Percentiles rank a stretch among this genome's conserved stretches.
Evolutionary conservation across 345 rosid species (phyloP).

Genomic region (Brassica juncea): DNA sequence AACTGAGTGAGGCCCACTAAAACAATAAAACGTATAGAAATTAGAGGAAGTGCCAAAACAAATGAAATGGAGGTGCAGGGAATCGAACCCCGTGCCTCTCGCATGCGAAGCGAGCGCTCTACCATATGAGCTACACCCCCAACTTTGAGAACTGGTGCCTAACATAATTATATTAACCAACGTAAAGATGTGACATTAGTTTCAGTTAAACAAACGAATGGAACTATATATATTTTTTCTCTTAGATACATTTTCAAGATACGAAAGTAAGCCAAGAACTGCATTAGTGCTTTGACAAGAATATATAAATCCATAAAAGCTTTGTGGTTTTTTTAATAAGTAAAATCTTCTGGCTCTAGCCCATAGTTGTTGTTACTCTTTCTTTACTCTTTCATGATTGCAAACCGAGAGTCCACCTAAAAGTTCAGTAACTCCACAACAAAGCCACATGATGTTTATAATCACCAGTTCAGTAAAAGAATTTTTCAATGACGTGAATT

Average conservation of each 20-base stretch:
- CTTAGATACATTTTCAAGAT: neutral
- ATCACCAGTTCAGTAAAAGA: neutral
- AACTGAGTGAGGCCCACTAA: slow-evolving; percentile 7
- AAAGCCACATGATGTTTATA: neutral
- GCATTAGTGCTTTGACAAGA: neutral
- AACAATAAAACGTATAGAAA: neutral
- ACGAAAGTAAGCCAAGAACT: slow-evolving; percentile 2
- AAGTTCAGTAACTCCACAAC: neutral
- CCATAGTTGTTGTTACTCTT: slow-evolving; percentile 58
- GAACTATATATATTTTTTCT: neutral
- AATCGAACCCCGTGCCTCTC: slow-evolving; percentile 99
- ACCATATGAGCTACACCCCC: slow-evolving; percentile 45
- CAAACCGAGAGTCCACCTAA: slow-evolving; percentile 64
- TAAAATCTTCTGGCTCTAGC: slow-evolving; percentile 43
- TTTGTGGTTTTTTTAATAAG: slow-evolving; percentile 32
- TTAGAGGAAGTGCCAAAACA: neutral
- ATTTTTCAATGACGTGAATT: neutral
- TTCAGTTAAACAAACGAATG: no score
- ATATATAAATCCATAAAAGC: neutral
- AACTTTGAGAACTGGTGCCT: no score
- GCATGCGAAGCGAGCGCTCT: slow-evolving; percentile 99
- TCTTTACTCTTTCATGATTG: slow-evolving; percentile 74
- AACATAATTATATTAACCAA: no score
- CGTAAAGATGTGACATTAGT: no score
- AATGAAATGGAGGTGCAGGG: slow-evolving; percentile 73